Conservation (phyloP, 169 alveolate genomes). For the Perkinsus olseni region DNA sequence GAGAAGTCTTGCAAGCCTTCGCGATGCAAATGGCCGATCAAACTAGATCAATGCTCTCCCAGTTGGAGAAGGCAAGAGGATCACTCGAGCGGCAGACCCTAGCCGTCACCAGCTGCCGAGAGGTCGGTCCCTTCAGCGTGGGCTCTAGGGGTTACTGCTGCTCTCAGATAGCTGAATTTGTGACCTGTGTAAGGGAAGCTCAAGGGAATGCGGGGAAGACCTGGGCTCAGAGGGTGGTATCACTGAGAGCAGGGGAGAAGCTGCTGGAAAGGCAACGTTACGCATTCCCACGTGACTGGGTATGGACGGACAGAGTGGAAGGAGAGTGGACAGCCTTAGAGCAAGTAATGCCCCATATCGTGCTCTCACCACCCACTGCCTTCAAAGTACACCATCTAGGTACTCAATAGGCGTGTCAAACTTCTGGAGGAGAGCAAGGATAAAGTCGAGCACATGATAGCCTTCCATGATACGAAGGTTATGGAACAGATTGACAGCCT, state of each 20-base stretch:
- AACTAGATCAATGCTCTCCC: slow-evolving; percentile 43
- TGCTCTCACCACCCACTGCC: too few species aligned
- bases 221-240: slow-evolving; percentile 75
- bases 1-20: slow-evolving; percentile 81
- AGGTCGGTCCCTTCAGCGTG: slow-evolving; percentile 48
- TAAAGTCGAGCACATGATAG: slow-evolving; percentile 25
- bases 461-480: slow-evolving; percentile 30
- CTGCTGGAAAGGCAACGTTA: slow-evolving; percentile 79
- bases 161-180: slow-evolving; percentile 63
- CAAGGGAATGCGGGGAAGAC: slow-evolving; percentile 51
- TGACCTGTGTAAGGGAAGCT: slow-evolving; percentile 78
- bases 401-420: not conserved
- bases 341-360: slow-evolving; percentile 52
- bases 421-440: slow-evolving; percentile 30
- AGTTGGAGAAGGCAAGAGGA: slow-evolving; percentile 44
- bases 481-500: slow-evolving; percentile 18
- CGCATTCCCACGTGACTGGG: slow-evolving; percentile 81
- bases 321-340: slow-evolving; percentile 81
- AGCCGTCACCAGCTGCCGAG: slow-evolving; percentile 29
- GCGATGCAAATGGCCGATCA: slow-evolving; percentile 65
- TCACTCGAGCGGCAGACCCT: slow-evolving; percentile 49
- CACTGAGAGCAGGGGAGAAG: slow-evolving; percentile 71
- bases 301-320: slow-evolving; percentile 79
- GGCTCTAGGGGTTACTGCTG: slow-evolving; percentile 47
- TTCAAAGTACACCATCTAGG: too few species aligned